A percentile compares a stretch with the other conserved stretches of the same genome.
Conservation (phyloP, 2,329 filamentous ascomycete species). For the Penicillium sp. region DNA sequence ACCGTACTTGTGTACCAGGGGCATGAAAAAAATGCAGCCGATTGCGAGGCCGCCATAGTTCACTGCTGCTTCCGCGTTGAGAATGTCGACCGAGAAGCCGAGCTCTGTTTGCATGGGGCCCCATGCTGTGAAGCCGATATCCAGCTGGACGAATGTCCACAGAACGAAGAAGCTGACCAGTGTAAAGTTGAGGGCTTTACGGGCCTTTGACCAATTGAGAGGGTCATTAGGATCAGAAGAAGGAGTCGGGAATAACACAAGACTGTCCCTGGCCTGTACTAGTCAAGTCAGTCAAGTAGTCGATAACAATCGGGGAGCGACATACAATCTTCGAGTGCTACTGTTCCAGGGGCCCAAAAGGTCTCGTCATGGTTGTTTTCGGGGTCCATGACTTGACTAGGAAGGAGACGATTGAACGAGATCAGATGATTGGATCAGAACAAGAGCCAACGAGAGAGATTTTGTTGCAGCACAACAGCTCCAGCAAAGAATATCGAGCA, state of each 20-base stretch:
- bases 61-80: conserved; percentile 50
- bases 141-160: conserved; percentile 34
- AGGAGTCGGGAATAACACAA: conserved; percentile 25
- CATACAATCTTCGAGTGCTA: conserved; percentile 24
- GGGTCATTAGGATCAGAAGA: conserved; percentile 30
- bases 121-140: conserved; percentile 47
- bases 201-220: conserved; percentile 26
- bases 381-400: conserved; percentile 11
- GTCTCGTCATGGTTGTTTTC: conserved; percentile 11
- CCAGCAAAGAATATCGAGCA: no score
- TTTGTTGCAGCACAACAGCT: no score
- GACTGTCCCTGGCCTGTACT: conserved; percentile 15
- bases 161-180: conserved; percentile 29
- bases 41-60: conserved; percentile 47
- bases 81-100: conserved; percentile 39
- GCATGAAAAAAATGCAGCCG: conserved; percentile 48
- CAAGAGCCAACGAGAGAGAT: not conserved
- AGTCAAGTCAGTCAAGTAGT: not conserved
- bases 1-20: conserved; percentile 51
- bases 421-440: no score
- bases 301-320: not conserved
- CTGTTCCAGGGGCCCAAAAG: conserved; percentile 24
- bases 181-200: conserved; percentile 28
- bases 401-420: no score
- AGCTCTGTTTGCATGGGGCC: conserved; percentile 46